Conservation (phyloP, 805 yeast species). For the Lipomyces yamadae region DNA sequence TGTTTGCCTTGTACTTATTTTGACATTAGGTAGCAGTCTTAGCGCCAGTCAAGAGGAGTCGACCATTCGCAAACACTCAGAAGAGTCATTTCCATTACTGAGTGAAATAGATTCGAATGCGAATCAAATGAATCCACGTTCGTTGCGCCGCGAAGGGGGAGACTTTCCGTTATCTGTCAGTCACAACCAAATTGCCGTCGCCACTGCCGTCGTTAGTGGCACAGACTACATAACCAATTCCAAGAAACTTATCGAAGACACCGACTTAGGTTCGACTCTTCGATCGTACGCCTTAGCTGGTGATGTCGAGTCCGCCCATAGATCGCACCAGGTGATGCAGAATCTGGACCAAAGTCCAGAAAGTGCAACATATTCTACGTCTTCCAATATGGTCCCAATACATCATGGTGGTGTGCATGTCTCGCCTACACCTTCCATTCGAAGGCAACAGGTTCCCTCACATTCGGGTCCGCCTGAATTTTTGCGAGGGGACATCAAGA, state of each 20-base stretch:
- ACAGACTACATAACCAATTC: too few relatives aligned
- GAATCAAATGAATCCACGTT: background rate
- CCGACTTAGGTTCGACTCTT: background rate
- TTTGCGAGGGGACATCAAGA: background rate
- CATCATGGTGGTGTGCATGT: background rate
- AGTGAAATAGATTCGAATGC: conserved; percentile 8
- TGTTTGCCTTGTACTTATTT: background rate
- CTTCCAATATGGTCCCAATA: too few relatives aligned
- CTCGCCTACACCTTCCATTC: background rate
- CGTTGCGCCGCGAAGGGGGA: background rate
- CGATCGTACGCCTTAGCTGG: conserved; percentile 4
- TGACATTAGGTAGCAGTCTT: background rate
- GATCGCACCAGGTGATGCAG: too few relatives aligned
- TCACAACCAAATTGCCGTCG: background rate
- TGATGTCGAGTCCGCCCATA: too few relatives aligned
- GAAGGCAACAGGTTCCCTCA: background rate
- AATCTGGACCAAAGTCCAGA: too few relatives aligned
- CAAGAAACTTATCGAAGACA: too few relatives aligned
- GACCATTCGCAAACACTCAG: background rate
- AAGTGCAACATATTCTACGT: too few relatives aligned
- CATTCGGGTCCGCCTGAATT: background rate
- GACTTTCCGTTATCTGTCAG: background rate
- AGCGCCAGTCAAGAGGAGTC: background rate
- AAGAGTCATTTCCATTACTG: conserved; percentile 7
- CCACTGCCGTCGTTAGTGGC: too few relatives aligned